Evolutionary conservation across 148 eudicot species (phyloP), one percentile per base, ranked within the genome.

Genomic region (Chenopodium berlandieri): DNA sequence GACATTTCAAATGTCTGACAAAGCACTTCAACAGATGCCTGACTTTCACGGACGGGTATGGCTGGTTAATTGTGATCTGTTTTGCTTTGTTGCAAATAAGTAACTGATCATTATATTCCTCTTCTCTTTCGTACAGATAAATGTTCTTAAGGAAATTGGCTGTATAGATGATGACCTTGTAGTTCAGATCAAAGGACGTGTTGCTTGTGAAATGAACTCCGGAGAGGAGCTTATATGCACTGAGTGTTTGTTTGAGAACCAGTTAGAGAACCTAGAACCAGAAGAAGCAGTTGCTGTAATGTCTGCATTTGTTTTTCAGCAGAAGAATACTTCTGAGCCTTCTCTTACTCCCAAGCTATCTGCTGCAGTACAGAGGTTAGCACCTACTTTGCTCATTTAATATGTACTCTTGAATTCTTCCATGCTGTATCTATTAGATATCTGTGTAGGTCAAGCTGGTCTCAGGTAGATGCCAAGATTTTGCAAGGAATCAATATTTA

Each of bases 151-250:
- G 88, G 86, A 83, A 83, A 85, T 92, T 86, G 98, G 99, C 63
- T 96, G 99, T 79, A 90, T 96, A 84, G 97, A 96, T 86, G 89
- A 92, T 81, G 98, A 94, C 79, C 95, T 96, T 80, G 99, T 92
- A 54, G 98, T 96, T 86, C 98, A 96, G 90, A 91, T 96, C 34
- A 96, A 96, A 86, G 99, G 99, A 23, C 97, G 99, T 75, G 98
- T 96, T 85, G 99, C 99, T 79, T 96, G 99, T 87, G 99, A 96
- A 90, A 96, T 96, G 99, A 96, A 96, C 83, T 96, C 98, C 74
- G 99, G 98, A 79, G 99, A 96, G 88, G 99, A 96, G 88, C 84
- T 96, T 84, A 96, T 96, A 86, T 92, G 95, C 89, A 90, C 99
- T 0, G 99, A 96, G 81, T 96, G 98, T 84, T 90, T 96, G 90